Evolutionary conservation across 192 early-diverging fungal genomes (phyloP).

Genomic region (Thamnidium elegans): DNA sequence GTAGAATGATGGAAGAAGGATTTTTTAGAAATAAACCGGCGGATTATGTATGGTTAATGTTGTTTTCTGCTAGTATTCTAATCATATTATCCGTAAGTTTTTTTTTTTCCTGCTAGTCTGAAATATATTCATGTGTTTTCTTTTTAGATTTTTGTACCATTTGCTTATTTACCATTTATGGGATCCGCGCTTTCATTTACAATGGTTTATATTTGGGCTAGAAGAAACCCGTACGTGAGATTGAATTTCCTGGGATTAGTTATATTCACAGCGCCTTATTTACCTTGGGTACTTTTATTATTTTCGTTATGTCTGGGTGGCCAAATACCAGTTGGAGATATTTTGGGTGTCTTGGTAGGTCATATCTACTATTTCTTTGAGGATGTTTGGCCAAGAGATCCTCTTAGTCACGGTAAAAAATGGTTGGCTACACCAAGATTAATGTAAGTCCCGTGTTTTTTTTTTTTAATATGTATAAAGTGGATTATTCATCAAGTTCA

Average conservation of each 20-base stretch:
- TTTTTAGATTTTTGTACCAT: slow-evolving; percentile 33
- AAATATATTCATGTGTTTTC: background rate
- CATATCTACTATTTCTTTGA: slow-evolving; percentile 96
- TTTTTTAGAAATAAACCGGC: slow-evolving; percentile 85
- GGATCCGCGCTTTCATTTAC: slow-evolving; percentile 79
- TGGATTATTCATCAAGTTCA: too few species aligned
- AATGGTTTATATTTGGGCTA: slow-evolving; percentile 96
- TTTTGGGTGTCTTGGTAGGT: slow-evolving; percentile 82
- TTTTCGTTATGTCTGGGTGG: slow-evolving; percentile 81
- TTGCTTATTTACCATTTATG: slow-evolving; percentile 74
- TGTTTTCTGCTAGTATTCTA: slow-evolving; percentile 56
- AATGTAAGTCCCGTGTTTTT: slow-evolving; percentile 35
- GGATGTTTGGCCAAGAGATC: slow-evolving; percentile 85
- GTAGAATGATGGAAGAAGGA: slow-evolving; percentile 90
- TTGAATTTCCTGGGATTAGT: slow-evolving; percentile 92
- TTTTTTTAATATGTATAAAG: background rate
- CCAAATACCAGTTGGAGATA: slow-evolving; percentile 74
- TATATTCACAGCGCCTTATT: slow-evolving; percentile 85
- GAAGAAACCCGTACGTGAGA: slow-evolving; percentile 85
- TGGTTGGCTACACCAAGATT: slow-evolving; percentile 53
- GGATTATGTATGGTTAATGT: slow-evolving; percentile 90
- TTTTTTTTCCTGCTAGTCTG: too few species aligned
- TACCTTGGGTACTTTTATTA: slow-evolving; percentile 88
- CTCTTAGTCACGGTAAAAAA: slow-evolving; percentile 55
- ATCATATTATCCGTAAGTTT: slow-evolving; percentile 30